Evolutionary conservation across 139 green algal species (phyloP), one percentile per base, ranked within the genome.

Genomic region (Mesostigma viride): DNA sequence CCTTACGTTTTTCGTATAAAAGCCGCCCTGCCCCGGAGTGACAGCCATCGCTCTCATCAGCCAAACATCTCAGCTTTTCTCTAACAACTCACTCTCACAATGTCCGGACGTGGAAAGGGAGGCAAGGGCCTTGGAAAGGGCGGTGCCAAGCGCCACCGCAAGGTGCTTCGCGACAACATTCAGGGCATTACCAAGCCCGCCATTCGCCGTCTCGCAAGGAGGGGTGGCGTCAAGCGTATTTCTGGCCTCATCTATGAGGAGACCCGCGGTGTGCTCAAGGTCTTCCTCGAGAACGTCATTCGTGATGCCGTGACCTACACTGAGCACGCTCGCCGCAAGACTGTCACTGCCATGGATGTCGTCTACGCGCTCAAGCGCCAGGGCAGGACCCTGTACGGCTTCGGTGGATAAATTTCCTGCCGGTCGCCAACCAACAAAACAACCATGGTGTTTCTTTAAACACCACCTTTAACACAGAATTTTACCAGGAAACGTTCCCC

Each of bases 251-350:
- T 94, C 81, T 92, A 94, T 66, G 87, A 92, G 76, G 87, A 95
- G 82, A 90, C 84, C 68, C 76, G 84, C 47, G 82, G 69, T 46
- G 82, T 87, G 20, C 77, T 87, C 64, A 87, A 79, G 79, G 71
- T 83, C 64, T 80, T 82, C 63, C 65, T 82, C 14, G 72, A 80
- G 53, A 85, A 86, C 64, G 74, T 86, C 27, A 79, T 84, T 63
- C 58, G 89, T 65, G 90, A 96, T 71, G 86, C 89, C 26, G 91
- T 97, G 31, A 97, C 91, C 75, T 97, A 97, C 87, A 95, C 90
- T 46, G 90, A 97, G 88, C 90, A 96, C 86, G 90, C 90, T 58
- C 81, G 88, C 68, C 82, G 90, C 64, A 96, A 96, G 89, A 96
- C 90, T 24, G 90, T 96, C 36, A 95, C 90, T 35, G 90, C 90